Evolutionary conservation across 2,329 filamentous ascomycete genomes (phyloP).

Genomic region (Paecilomyces fulvus): DNA sequence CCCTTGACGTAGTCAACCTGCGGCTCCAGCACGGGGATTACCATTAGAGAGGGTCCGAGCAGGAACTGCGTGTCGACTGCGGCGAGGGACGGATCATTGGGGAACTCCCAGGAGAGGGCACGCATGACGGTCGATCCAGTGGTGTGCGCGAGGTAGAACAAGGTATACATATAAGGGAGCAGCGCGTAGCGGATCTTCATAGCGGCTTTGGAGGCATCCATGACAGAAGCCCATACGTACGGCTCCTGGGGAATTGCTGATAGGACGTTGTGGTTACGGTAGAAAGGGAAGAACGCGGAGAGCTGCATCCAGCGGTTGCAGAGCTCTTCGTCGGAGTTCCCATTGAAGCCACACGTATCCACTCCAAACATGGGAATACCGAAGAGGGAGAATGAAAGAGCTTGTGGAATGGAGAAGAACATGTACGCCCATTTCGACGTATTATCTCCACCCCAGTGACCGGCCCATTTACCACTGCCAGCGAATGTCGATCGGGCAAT

Average conservation of each 20-base stretch:
- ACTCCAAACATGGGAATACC: slow-evolving; percentile 70
- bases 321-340: slow-evolving; percentile 59
- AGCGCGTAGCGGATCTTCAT: slow-evolving; percentile 65
- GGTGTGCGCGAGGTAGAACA: slow-evolving; percentile 58
- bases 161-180: slow-evolving; percentile 68
- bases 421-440: slow-evolving; percentile 62
- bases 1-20: slow-evolving; percentile 57
- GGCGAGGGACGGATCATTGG: slow-evolving; percentile 59
- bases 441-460: slow-evolving; percentile 79
- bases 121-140: slow-evolving; percentile 64
- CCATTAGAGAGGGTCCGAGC: slow-evolving; percentile 56
- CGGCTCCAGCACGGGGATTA: slow-evolving; percentile 56
- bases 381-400: slow-evolving; percentile 64
- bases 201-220: slow-evolving; percentile 54
- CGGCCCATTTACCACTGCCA: slow-evolving; percentile 65
- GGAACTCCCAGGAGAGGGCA: slow-evolving; percentile 66
- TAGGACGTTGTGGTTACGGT: slow-evolving; percentile 65
- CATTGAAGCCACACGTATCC: slow-evolving; percentile 62
- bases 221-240: slow-evolving; percentile 60
- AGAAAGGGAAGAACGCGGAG: slow-evolving; percentile 68
- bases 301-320: slow-evolving; percentile 69
- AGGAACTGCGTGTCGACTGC: slow-evolving; percentile 64
- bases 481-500: slow-evolving; percentile 76
- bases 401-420: slow-evolving; percentile 69
- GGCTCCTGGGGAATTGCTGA: slow-evolving; percentile 59